These are phyloP conservation scores for Aspergillus versicolor DNA, from an alignment of 2,329 filamentous ascomycete species.

Conservation along the genomic window DNA sequence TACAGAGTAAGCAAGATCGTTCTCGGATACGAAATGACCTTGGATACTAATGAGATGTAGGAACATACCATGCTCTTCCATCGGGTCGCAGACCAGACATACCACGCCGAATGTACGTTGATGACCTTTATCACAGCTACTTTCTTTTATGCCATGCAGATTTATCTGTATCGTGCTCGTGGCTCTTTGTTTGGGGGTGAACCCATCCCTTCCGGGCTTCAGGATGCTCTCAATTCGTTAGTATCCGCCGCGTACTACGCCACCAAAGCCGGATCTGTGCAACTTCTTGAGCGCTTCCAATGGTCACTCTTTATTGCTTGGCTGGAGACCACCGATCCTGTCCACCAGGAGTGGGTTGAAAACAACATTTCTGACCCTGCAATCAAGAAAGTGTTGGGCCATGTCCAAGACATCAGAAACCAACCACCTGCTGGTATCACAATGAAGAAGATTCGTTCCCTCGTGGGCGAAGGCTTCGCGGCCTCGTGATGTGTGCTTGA, in stretches of 20 bases:
- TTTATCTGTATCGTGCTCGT: conserved; percentile 11
- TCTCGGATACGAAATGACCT: no score
- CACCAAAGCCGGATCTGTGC: conserved; percentile 2
- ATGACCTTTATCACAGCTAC: conserved; percentile 13
- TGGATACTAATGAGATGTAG: not conserved
- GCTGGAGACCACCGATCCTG: conserved; percentile 10
- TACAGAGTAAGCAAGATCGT: not conserved
- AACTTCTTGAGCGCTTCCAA: conserved; percentile 13
- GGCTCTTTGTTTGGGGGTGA: conserved; percentile 1
- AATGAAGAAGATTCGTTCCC: conserved; percentile 4
- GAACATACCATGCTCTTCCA: not conserved
- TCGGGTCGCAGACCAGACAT: not conserved
- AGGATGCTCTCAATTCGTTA: conserved; percentile 1
- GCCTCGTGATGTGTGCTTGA: not conserved
- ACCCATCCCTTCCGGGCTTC: not conserved
- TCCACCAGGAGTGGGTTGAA: conserved; percentile 10
- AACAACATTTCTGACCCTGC: conserved; percentile 10
- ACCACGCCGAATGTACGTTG: not conserved
- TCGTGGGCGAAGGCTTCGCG: not conserved
- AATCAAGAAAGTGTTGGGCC: conserved; percentile 1
- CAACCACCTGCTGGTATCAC: not conserved
- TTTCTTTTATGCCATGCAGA: conserved; percentile 9
- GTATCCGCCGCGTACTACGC: conserved; percentile 7
- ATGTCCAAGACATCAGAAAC: not conserved
- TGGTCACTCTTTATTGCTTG: conserved; percentile 13